phyloP scores from a whole-genome alignment of 2,329 filamentous ascomycete species.

The Penicillium capsulatum region DNA sequence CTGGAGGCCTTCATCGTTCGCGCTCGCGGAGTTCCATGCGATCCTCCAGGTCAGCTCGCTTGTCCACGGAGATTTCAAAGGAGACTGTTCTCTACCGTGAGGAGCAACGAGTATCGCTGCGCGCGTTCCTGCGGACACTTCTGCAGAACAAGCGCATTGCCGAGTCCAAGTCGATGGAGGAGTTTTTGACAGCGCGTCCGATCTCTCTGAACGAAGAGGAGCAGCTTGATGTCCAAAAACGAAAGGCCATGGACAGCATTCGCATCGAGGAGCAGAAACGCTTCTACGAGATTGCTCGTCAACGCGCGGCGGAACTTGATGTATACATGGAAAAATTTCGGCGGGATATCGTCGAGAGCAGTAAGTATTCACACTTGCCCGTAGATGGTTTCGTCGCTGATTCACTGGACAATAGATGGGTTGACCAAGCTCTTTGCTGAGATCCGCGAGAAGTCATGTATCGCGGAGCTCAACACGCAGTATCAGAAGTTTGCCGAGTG shows the following conservation, averaged over 20 bases:
- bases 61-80: conserved; percentile 42
- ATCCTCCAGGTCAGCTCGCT: conserved; percentile 30
- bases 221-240: conserved; percentile 69
- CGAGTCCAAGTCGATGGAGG: conserved; percentile 73
- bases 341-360: conserved; percentile 65
- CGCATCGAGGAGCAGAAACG: conserved; percentile 86
- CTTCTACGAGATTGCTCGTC: conserved; percentile 92
- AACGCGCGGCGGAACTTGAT: conserved; percentile 86
- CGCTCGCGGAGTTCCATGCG: conserved; percentile 29
- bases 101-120: conserved; percentile 82
- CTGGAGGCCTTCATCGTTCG: conserved; percentile 26
- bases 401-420: conserved; percentile 55
- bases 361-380: conserved; percentile 46
- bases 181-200: conserved; percentile 73
- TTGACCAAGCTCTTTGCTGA: conserved; percentile 89
- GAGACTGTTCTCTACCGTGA: conserved; percentile 71
- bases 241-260: conserved; percentile 80
- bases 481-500: conserved; percentile 99
- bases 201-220: conserved; percentile 78
- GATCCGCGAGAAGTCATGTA: conserved; percentile 83
- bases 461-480: conserved; percentile 83
- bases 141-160: conserved; percentile 81
- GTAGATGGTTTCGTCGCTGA: conserved; percentile 30
- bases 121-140: conserved; percentile 83
- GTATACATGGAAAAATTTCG: conserved; percentile 91